phyloP scores from a whole-genome alignment of 495 filamentous ascomycete species.

The Tuber umbilicatum region DNA sequence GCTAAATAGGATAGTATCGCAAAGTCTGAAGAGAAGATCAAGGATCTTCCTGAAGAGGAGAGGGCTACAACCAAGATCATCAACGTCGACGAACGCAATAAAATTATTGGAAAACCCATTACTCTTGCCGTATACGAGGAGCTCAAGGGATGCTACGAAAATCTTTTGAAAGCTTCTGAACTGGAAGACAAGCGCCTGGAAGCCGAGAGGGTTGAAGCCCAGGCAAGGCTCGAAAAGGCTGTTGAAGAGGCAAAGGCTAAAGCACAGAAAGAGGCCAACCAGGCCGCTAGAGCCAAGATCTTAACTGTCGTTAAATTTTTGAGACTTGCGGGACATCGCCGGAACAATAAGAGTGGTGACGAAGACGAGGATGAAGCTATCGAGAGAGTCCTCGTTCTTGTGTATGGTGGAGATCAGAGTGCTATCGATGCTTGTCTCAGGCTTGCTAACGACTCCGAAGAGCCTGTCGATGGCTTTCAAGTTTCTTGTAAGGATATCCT shows the following conservation, averaged over 20 bases:
- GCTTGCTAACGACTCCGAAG: conserved; percentile 72
- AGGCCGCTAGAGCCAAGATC: conserved; percentile 54
- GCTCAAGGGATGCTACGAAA: conserved; percentile 73
- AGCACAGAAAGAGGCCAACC: conserved; percentile 50
- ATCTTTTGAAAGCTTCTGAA: conserved; percentile 74
- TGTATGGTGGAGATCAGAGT: conserved; percentile 77
- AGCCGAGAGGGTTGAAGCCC: conserved; percentile 64
- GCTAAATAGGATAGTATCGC: conserved; percentile 30
- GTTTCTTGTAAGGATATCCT: conserved; percentile 32
- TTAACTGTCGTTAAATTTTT: conserved; percentile 69
- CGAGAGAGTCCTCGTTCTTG: conserved; percentile 77
- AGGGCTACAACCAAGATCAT: conserved; percentile 47
- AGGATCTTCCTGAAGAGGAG: conserved; percentile 38
- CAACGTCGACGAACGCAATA: conserved; percentile 85
- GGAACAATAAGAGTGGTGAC: conserved; percentile 55
- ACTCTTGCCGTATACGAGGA: conserved; percentile 67
- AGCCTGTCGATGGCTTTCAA: conserved; percentile 44
- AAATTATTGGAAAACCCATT: conserved; percentile 80
- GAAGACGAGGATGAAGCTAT: conserved; percentile 76
- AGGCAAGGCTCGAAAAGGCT: conserved; percentile 65
- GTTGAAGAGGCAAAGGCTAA: conserved; percentile 58
- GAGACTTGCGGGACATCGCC: conserved; percentile 65
- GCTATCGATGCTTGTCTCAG: conserved; percentile 79
- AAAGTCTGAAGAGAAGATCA: conserved; percentile 41
- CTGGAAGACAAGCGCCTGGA: conserved; percentile 57